phyloP scores from a whole-genome alignment of 345 rosid species.

The Heritiera fomes region DNA sequence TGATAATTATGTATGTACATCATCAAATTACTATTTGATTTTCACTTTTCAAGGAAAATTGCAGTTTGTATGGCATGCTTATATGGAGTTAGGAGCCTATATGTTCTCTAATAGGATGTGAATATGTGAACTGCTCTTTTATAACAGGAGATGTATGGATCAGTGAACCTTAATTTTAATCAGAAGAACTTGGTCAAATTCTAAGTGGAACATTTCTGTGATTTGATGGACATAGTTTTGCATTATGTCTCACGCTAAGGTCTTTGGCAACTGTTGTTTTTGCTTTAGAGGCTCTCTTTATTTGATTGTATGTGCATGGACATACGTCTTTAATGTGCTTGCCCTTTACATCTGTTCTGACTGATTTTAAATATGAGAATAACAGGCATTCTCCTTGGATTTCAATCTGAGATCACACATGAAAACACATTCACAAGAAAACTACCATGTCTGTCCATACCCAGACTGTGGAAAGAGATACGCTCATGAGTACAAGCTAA shows the following conservation, averaged over 20 bases:
- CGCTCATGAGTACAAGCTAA: slow-evolving; percentile 97
- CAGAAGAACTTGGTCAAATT: background rate
- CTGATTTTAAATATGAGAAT: slow-evolving; percentile 21
- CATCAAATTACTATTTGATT: background rate
- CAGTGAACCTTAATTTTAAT: background rate
- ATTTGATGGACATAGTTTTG: slow-evolving; percentile 22
- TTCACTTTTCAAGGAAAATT: background rate
- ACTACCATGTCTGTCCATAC: slow-evolving; percentile 91
- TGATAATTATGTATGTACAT: background rate
- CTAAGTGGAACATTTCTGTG: background rate
- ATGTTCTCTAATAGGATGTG: background rate
- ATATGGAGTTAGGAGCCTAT: background rate
- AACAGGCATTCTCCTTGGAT: slow-evolving; percentile 97
- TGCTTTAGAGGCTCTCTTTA: background rate
- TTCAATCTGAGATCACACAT: slow-evolving; percentile 97
- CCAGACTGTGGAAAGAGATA: slow-evolving; percentile 96
- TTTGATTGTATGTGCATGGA: slow-evolving; percentile 10
- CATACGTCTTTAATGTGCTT: background rate
- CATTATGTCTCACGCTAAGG: background rate
- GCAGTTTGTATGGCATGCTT: background rate
- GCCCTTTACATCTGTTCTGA: background rate
- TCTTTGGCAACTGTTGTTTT: slow-evolving; percentile 16
- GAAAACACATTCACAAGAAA: slow-evolving; percentile 99
- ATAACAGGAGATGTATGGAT: background rate
- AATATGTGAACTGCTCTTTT: background rate